Conservation (phyloP, 495 filamentous ascomycete genomes). For the Immersiella caudata region DNA sequence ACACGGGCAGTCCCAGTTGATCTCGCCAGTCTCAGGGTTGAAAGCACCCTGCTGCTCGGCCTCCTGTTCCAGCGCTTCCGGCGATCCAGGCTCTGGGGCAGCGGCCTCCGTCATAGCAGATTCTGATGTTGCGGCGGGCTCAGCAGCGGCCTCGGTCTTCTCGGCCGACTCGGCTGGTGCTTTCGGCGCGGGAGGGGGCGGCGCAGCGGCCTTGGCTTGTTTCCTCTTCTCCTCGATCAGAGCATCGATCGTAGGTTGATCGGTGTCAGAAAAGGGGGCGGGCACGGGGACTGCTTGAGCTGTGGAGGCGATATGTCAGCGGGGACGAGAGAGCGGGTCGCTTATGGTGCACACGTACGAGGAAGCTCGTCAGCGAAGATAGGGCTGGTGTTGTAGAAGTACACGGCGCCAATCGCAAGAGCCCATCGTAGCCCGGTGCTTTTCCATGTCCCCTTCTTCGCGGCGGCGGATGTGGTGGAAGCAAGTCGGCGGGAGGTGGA, state of each 20-base stretch:
- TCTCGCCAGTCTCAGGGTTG: conserved; percentile 97
- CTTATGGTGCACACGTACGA: conserved; percentile 54
- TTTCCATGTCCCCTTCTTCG: conserved; percentile 80
- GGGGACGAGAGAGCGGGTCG: not conserved
- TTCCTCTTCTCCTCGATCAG: conserved; percentile 55
- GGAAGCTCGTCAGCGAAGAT: conserved; percentile 82
- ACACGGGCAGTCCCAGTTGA: conserved; percentile 99
- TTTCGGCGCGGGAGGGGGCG: conserved; percentile 29
- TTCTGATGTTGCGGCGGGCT: conserved; percentile 28
- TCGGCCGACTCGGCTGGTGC: conserved; percentile 26
- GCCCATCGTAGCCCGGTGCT: conserved; percentile 71
- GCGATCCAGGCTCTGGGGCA: conserved; percentile 31
- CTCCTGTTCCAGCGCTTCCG: conserved; percentile 74
- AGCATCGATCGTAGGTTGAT: conserved; percentile 53
- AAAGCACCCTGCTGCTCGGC: conserved; percentile 86
- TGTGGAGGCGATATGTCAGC: conserved; percentile 19
- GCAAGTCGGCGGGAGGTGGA: conserved; percentile 62
- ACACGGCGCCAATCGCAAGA: conserved; percentile 74
- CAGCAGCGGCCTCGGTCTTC: conserved; percentile 24
- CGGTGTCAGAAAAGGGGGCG: conserved; percentile 47
- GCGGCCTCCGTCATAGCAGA: conserved; percentile 24
- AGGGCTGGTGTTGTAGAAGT: conserved; percentile 89
- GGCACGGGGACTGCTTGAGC: conserved; percentile 41
- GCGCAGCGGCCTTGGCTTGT: conserved; percentile 35
- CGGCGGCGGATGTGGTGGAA: conserved; percentile 70